Conservation (phyloP, 176 grass and related monocot species). For the Avena eriantha region DNA sequence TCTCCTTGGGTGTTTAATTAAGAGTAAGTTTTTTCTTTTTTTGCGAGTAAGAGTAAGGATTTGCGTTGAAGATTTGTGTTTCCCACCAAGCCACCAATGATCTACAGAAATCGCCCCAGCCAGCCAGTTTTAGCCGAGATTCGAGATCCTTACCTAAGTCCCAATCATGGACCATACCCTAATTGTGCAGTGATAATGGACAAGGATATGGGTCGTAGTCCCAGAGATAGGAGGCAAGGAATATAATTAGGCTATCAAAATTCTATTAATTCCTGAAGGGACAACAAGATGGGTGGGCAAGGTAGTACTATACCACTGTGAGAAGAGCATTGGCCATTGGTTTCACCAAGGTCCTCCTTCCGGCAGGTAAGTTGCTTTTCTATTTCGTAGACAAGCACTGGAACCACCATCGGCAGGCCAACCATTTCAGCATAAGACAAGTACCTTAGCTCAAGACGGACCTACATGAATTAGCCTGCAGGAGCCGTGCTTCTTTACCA, state of each 20-base stretch:
- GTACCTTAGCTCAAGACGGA: not conserved
- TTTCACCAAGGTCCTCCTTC: not conserved
- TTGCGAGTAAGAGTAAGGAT: not conserved
- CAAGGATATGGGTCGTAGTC: not conserved
- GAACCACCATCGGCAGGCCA: conserved; percentile 32
- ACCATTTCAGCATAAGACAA: not conserved
- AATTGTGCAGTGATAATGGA: not conserved
- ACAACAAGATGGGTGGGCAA: not conserved
- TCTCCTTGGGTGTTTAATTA: not conserved
- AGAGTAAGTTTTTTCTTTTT: not conserved
- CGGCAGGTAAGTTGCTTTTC: not conserved
- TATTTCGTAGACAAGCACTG: not conserved
- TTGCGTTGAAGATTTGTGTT: not conserved
- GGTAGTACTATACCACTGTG: not conserved
- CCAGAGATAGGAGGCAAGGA: not conserved
- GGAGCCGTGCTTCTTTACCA: not conserved
- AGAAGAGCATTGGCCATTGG: not conserved
- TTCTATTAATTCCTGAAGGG: not conserved
- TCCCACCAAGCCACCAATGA: not conserved
- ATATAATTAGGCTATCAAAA: not conserved
- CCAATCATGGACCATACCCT: not conserved
- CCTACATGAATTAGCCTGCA: not conserved
- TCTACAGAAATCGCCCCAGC: not conserved
- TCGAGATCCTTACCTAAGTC: not conserved
- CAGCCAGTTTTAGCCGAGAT: not conserved